Evolutionary conservation across 495 filamentous ascomycete genomes (phyloP).

Genomic region (Hamigera avellanea): DNA sequence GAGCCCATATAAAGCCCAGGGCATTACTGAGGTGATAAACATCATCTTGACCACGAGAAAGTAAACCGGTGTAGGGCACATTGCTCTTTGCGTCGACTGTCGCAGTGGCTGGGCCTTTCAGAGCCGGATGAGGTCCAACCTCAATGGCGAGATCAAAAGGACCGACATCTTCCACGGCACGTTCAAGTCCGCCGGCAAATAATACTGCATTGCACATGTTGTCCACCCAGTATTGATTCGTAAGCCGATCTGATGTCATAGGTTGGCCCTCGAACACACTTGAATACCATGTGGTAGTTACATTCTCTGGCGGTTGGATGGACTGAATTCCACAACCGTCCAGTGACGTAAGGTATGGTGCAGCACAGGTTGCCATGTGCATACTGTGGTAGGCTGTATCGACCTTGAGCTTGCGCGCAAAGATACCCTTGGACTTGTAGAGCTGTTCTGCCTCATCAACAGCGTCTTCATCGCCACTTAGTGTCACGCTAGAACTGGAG

Average conservation of each 20-base stretch:
- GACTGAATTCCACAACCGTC: constrained; percentile 2
- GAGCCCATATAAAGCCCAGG: neutral
- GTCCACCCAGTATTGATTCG: constrained; percentile 37
- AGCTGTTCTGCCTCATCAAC: constrained; percentile 21
- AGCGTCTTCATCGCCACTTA: constrained; percentile 26
- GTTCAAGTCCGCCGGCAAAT: constrained; percentile 33
- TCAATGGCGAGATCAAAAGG: constrained; percentile 22
- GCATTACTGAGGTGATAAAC: constrained; percentile 1
- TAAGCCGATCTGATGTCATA: neutral
- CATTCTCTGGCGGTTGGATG: constrained; percentile 8
- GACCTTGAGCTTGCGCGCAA: constrained; percentile 31
- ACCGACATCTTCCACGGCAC: constrained; percentile 13
- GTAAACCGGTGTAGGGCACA: constrained; percentile 19
- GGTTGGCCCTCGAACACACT: neutral
- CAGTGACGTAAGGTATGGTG: constrained; percentile 12
- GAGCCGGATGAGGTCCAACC: constrained; percentile 36
- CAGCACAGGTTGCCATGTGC: constrained; percentile 25
- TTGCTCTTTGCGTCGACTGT: constrained; percentile 16
- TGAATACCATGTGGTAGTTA: constrained; percentile 6
- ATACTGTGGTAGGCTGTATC: constrained; percentile 46
- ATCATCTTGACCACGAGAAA: constrained; percentile 18
- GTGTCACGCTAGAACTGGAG: constrained; percentile 29
- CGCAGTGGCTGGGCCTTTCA: constrained; percentile 26
- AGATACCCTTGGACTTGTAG: constrained; percentile 21
- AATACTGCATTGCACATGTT: constrained; percentile 42